Base-by-base conservation (phyloP, 306 rosid species). In the Amphicarpaea edgeworthii region DNA sequence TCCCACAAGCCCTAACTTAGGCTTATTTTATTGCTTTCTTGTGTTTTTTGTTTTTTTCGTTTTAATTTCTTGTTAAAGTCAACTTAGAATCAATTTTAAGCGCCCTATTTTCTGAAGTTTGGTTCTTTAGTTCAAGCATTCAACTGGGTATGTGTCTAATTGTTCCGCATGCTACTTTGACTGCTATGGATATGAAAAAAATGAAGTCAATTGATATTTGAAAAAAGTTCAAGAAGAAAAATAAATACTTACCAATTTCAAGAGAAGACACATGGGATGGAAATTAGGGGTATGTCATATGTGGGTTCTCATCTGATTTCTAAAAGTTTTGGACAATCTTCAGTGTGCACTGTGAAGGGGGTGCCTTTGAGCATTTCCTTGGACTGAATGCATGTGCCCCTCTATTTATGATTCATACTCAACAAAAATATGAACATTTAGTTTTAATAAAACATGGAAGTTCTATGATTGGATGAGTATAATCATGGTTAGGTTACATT, bases 101-200 rank as follows among this genome's bases (percentile, higher is more conserved):
- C 10, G 1, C 71, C 45, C 77, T 60, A 40, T 81, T 50, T 49
- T 19, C n/a, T 5, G 8, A 68, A 69, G 12, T 0, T 68, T 75
- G 1, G 3, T 9, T 70, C 20, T 76, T 76, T 76, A 45, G 26
- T 64, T 47, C 73, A 42, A 42, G 0, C 57, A n/a, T 69, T 81
- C 73, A 61, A 49, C 72, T 75, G 84, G 80, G 76, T 79, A 14
- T 61, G 8, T 63, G 34, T 71, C 46, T 50, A 24, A 37, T 43
- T 47, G 51, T 60, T 71, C 53, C 47, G 3, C 11, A 14, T 50
- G 72, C 12, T 38, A 30, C 32, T 53, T 79, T 7, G 20, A 20
- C 12, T 62, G 49, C 57, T 37, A 1, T 58, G 3, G 14, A 4
- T 7, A 34, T 2, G 4, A 50, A 23, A 38, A 11, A 17, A 10